Percentiles rank a stretch among this genome's conserved stretches.
phyloP scores from a whole-genome alignment of 1,139 yeast genomes.

The Saccharomycopsis crataegensis region DNA sequence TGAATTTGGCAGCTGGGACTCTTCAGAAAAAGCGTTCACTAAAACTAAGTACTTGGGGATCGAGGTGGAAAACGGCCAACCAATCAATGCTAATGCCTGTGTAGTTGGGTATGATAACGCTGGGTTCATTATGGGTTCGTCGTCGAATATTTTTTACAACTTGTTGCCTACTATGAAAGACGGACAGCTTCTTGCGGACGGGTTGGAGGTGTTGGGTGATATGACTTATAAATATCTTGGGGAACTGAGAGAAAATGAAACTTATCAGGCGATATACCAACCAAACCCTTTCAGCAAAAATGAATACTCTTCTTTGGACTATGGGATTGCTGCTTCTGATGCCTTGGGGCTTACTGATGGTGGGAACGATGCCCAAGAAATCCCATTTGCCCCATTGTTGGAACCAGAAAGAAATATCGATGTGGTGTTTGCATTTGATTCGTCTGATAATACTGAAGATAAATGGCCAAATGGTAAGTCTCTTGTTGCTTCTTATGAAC shows the following conservation, averaged over 20 bases:
- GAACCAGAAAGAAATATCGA: conserved; percentile 70
- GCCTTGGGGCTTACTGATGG: conserved; percentile 75
- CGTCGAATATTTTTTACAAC: conserved; percentile 52
- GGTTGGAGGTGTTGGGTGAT: conserved; percentile 20
- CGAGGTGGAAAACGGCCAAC: conserved; percentile 34
- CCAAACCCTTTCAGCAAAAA: conserved; percentile 66
- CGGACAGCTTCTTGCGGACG: neutral
- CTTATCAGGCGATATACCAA: conserved; percentile 25
- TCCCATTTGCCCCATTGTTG: conserved; percentile 72
- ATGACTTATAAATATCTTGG: neutral
- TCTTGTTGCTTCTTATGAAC: conserved; percentile 52
- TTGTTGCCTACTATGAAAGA: neutral
- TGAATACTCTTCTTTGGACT: conserved; percentile 23
- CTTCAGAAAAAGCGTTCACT: conserved; percentile 37
- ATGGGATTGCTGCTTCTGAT: conserved; percentile 26
- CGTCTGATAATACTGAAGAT: conserved; percentile 63
- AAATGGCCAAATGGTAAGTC: conserved; percentile 79
- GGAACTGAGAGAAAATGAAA: conserved; percentile 17
- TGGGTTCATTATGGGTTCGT: conserved; percentile 67
- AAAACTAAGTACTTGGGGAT: conserved; percentile 50
- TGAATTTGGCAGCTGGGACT: conserved; percentile 59
- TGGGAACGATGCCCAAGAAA: conserved; percentile 75
- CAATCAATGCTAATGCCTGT: conserved; percentile 27
- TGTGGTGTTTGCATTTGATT: conserved; percentile 75
- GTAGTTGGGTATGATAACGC: conserved; percentile 58